Evolutionary conservation across 371 early-diverging fungal genomes (phyloP), one percentile per base, ranked within the genome.

Genomic region (Apophysomyces trapeziformis): DNA sequence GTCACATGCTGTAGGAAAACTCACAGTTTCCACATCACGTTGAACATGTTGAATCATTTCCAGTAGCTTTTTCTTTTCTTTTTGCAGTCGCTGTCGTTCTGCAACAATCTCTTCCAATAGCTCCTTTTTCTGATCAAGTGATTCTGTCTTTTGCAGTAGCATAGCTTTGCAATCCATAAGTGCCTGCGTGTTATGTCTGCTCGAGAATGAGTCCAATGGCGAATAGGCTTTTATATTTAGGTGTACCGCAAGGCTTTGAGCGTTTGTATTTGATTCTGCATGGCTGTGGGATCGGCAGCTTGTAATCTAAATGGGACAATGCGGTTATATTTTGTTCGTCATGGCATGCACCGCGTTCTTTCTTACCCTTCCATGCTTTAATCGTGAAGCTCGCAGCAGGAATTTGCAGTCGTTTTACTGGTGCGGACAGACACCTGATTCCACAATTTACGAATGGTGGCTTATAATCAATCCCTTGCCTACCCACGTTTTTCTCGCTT

Each of bases 41-140:
- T 78, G 79, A 9, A 83, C 75, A 26, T 57, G 69, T 38, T 80
- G 77, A 8, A 83, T 57, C 80, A 83, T 77, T 54, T 78, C 81
- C 54, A 79, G 38, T 16, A 83, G 18, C 38, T 69, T 35, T 47
- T 66, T 67, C 43, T 75, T 75, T 50, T 83, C 83, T 65, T 76
- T 75, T 45, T 66, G 65, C 11, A 78, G 68, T 9, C 73, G 66
- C 35, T 77, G 80, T 39, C 73, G 77, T 61, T 80, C 77, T 21
- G 78, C 58, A 26, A 64, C 65, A 1, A 74, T 60, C 60, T 83
- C 79, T 47, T 83, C 80, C 38, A 79, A 47, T 8, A 80, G 32
- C 5, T 63, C 65, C 43, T 77, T 72, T 47, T 83, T 83, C 1
- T 65, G 60, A 8, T 78, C 76, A 8, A 83, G 68, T 37, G 68